A percentile compares a stretch with the other conserved stretches of the same genome.
These are phyloP conservation scores for Neocucurbitaria cava DNA, from an alignment of 2,329 filamentous ascomycete species.

Conservation along the genomic window DNA sequence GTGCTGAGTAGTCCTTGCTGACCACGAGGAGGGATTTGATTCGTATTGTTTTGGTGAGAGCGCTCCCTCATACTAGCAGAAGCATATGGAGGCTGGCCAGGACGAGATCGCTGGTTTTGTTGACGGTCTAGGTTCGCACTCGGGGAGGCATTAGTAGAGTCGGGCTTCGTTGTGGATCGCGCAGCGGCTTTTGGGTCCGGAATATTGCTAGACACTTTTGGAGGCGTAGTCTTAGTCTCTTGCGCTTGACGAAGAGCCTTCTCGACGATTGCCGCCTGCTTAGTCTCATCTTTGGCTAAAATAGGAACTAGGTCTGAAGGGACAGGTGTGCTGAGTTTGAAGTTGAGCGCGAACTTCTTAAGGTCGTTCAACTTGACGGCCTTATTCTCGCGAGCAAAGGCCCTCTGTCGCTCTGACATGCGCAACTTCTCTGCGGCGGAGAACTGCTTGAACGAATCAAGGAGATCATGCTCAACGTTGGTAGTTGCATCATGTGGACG, in stretches of 20 bases:
- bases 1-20: constrained; percentile 56
- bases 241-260: constrained; percentile 81
- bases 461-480: constrained; percentile 67
- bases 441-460: constrained; percentile 70
- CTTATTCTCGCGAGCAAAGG: constrained; percentile 73
- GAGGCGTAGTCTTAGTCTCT: constrained; percentile 50
- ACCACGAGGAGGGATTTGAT: constrained; percentile 45
- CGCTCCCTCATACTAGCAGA: constrained; percentile 54
- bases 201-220: constrained; percentile 52
- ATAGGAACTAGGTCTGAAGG: constrained; percentile 92
- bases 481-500: constrained; percentile 62
- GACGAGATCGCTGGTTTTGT: constrained; percentile 55
- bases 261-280: constrained; percentile 91
- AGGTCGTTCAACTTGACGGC: constrained; percentile 92
- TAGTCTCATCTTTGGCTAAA: constrained; percentile 93
- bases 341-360: constrained; percentile 91
- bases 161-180: constrained; percentile 45
- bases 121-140: constrained; percentile 53
- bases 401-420: constrained; percentile 62
- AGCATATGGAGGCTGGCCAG: constrained; percentile 47
- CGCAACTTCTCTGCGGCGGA: constrained; percentile 67
- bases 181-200: constrained; percentile 41
- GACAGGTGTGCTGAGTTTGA: constrained; percentile 93
- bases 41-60: constrained; percentile 51
- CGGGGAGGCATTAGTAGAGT: constrained; percentile 39